Conservation (phyloP, 2,329 filamentous ascomycete genomes). For the Cladophialophora bantiana region DNA sequence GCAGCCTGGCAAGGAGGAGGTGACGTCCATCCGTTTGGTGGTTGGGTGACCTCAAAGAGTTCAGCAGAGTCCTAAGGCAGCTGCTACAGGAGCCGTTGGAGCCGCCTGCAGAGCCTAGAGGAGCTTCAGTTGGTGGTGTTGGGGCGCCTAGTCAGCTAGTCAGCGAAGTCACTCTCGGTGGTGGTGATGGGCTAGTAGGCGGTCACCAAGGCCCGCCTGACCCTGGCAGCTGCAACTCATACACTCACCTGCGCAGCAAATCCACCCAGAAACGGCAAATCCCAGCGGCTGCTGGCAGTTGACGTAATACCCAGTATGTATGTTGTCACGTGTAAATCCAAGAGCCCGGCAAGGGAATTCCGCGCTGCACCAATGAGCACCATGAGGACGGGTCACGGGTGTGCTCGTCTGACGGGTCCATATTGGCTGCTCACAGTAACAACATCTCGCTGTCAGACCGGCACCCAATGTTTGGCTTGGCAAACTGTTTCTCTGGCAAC, state of each 20-base stretch:
- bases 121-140: background rate
- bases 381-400: background rate
- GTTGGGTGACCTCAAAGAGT: background rate
- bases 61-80: background rate
- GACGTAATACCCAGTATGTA: background rate
- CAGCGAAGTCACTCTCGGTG: background rate
- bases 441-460: background rate
- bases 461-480: slow-evolving; percentile 1
- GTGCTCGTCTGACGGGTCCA: background rate
- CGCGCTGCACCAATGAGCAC: background rate
- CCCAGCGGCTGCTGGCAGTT: background rate
- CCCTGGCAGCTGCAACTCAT: slow-evolving; percentile 3
- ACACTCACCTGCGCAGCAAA: background rate
- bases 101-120: background rate
- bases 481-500: slow-evolving; percentile 18
- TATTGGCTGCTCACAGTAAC: background rate
- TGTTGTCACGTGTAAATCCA: background rate
- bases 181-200: background rate
- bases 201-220: background rate
- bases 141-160: background rate
- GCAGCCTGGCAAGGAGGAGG: background rate
- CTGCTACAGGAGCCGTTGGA: slow-evolving; percentile 1
- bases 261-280: background rate
- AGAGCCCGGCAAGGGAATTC: background rate
- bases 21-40: slow-evolving; percentile 10